These are phyloP conservation scores for Hymenoscyphus albidus DNA, from an alignment of 2,329 filamentous ascomycete species.

Conservation along the genomic window DNA sequence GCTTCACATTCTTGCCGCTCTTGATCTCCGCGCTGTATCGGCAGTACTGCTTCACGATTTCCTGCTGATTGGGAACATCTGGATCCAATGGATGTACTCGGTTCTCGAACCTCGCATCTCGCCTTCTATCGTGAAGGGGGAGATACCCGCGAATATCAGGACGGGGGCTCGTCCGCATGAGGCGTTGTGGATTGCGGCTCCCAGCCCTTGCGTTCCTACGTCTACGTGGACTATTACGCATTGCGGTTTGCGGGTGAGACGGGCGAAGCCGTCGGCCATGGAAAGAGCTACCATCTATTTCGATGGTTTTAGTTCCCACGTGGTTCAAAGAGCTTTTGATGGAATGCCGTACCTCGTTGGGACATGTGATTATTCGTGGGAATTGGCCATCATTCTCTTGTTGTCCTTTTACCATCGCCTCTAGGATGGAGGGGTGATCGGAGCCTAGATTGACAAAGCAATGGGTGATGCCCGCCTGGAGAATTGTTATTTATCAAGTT, in stretches of 20 bases:
- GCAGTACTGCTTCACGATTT: conserved; percentile 70
- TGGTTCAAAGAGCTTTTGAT: background rate
- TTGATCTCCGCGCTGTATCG: conserved; percentile 69
- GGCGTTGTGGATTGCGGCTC: conserved; percentile 67
- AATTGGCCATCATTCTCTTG: conserved; percentile 60
- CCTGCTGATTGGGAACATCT: conserved; percentile 74
- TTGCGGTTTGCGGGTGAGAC: conserved; percentile 62
- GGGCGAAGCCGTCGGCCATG: conserved; percentile 72
- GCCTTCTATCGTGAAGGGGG: conserved; percentile 67
- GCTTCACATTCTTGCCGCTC: conserved; percentile 69
- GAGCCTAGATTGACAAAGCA: conserved; percentile 58
- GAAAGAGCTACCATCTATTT: conserved; percentile 68
- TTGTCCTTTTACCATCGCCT: conserved; percentile 69
- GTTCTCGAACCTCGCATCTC: conserved; percentile 66
- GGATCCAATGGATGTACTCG: conserved; percentile 77
- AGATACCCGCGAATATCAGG: conserved; percentile 71
- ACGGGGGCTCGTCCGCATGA: conserved; percentile 64
- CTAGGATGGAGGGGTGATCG: conserved; percentile 66
- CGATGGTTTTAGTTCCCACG: conserved; percentile 10
- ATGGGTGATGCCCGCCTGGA: conserved; percentile 45
- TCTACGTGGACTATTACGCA: conserved; percentile 66
- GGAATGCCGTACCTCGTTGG: conserved; percentile 54
- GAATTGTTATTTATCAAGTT: background rate
- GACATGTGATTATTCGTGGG: conserved; percentile 66
- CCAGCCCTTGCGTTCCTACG: conserved; percentile 70